A percentile compares a stretch with the other conserved stretches of the same genome.
phyloP scores from a whole-genome alignment of 768 basidiomycete species.

The Agrocybe praecox region DNA sequence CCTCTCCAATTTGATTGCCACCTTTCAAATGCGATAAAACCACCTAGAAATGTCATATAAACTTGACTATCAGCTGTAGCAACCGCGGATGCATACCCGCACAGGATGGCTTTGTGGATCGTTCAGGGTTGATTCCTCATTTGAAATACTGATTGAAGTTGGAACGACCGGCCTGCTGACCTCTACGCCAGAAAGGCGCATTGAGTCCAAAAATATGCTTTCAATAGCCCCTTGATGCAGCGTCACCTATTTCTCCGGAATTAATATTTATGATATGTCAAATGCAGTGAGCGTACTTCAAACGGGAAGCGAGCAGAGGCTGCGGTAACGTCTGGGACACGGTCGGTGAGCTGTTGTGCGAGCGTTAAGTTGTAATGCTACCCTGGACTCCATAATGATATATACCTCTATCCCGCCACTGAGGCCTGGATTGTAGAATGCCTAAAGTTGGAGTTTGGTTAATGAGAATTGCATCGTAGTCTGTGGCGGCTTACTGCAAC shows the following conservation, averaged over 20 bases:
- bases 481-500: conserved; percentile 52
- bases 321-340: conserved; percentile 62
- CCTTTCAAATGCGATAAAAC: conserved; percentile 43
- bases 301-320: conserved; percentile 71
- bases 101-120: conserved; percentile 42
- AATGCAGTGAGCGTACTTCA: conserved; percentile 43
- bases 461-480: not conserved
- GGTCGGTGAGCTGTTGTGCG: conserved; percentile 54
- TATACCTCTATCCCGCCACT: conserved; percentile 65
- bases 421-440: conserved; percentile 71
- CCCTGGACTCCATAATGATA: not conserved
- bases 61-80: not conserved
- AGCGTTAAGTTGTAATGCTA: not conserved
- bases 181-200: conserved; percentile 45
- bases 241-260: conserved; percentile 42
- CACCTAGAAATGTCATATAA: conserved; percentile 31
- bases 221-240: conserved; percentile 70
- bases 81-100: conserved; percentile 22
- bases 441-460: conserved; percentile 37
- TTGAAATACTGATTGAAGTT: conserved; percentile 45
- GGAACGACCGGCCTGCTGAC: conserved; percentile 57
- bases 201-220: conserved; percentile 57
- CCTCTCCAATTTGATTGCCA: conserved; percentile 28
- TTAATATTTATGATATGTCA: not conserved
- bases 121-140: conserved; percentile 40